Percentiles rank a stretch among this genome's conserved stretches.
phyloP scores from a whole-genome alignment of 805 yeast species.

The Tetrapisispora nanseiensis region DNA sequence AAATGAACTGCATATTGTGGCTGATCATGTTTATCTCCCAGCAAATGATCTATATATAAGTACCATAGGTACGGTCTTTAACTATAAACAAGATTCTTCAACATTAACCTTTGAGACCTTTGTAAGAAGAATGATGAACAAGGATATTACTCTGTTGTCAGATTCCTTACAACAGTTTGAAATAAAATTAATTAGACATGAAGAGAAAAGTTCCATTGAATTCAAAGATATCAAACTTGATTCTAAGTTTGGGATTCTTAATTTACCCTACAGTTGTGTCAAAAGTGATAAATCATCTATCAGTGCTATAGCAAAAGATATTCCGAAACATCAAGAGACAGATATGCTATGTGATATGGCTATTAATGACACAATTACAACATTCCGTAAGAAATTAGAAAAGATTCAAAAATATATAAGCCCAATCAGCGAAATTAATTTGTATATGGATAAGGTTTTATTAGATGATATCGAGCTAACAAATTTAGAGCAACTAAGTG shows the following conservation, averaged over 20 bases:
- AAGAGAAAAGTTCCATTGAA: constrained; percentile 1
- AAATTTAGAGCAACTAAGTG: constrained; percentile 11
- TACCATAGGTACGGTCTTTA: constrained; percentile 1
- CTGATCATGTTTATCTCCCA: neutral
- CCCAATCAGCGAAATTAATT: constrained; percentile 13
- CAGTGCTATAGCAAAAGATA: no score
- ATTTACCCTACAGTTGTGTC: constrained; percentile 11
- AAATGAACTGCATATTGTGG: constrained; percentile 1
- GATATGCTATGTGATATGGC: constrained; percentile 2
- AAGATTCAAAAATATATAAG: neutral
- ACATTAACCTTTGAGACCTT: neutral
- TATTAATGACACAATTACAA: constrained; percentile 3
- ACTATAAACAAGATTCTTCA: neutral
- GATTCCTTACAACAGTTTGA: constrained; percentile 7
- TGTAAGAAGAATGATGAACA: neutral
- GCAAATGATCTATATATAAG: neutral
- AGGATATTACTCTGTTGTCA: constrained; percentile 2
- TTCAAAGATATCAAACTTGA: constrained; percentile 11
- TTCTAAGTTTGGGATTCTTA: constrained; percentile 16
- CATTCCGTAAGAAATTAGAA: constrained; percentile 4
- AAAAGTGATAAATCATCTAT: neutral
- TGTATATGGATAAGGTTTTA: constrained; percentile 17
- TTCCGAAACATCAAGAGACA: neutral
- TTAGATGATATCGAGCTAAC: constrained; percentile 19
- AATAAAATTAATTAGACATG: neutral